A percentile compares a stretch with the other conserved stretches of the same genome.
Evolutionary conservation across 202 grass and related monocot genomes (phyloP).

Genomic region (Brachypodium distachyon): DNA sequence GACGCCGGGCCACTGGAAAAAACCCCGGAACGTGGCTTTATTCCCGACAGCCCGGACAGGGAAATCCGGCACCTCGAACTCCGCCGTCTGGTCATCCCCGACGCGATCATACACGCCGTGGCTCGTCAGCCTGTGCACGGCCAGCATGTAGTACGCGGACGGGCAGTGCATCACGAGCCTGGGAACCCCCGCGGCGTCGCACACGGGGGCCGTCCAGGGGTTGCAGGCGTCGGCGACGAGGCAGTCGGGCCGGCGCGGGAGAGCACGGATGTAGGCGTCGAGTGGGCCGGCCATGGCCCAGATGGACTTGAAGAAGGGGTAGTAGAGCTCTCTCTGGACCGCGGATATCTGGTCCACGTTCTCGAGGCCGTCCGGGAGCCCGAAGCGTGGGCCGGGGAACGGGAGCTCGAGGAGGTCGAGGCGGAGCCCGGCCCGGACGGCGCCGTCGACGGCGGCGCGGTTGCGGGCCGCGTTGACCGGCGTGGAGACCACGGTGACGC

Average conservation of each 20-base stretch:
- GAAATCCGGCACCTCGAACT: conserved; percentile 37
- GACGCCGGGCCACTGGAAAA: conserved; percentile 29
- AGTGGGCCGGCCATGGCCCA: conserved; percentile 25
- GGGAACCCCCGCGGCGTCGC: conserved; percentile 8
- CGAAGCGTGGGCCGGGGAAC: conserved; percentile 19
- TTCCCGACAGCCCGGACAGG: conserved; percentile 16
- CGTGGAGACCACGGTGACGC: conserved; percentile 44
- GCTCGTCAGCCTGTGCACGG: background rate
- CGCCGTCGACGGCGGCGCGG: conserved; percentile 7
- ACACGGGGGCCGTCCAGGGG: conserved; percentile 28
- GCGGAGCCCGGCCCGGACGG: background rate
- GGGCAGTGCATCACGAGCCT: conserved; percentile 44
- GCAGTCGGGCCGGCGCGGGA: conserved; percentile 27
- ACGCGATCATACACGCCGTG: conserved; percentile 34
- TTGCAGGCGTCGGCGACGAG: conserved; percentile 46
- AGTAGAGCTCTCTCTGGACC: background rate
- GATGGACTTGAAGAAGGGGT: conserved; percentile 5
- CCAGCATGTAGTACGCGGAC: conserved; percentile 36
- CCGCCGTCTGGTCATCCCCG: background rate
- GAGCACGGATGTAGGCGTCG: conserved; percentile 24
- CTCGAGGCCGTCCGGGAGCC: conserved; percentile 40
- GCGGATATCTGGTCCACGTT: background rate
- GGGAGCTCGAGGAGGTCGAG: conserved; percentile 37
- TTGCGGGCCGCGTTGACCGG: conserved; percentile 46
- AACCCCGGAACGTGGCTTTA: background rate